Evolutionary conservation across 768 basidiomycete genomes (phyloP), one percentile per base, ranked within the genome.

Genomic region (Galerina sulciceps): DNA sequence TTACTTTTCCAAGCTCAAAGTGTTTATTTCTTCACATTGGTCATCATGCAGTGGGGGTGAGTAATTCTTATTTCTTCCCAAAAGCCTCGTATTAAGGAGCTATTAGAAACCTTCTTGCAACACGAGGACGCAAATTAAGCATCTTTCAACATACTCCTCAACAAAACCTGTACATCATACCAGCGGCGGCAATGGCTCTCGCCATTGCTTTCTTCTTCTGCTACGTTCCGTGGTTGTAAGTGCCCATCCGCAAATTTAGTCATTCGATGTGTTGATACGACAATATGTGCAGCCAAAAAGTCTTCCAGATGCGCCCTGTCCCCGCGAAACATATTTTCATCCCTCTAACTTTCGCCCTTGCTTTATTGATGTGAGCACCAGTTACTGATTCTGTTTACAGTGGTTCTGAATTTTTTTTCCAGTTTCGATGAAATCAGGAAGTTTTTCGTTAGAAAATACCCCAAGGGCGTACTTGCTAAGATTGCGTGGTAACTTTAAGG

Each of bases 1-100:
- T 67, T 76, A 15, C 74, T 66, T 3, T 75, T 76, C 60, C 67
- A 73, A 23, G 84, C 84, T 6, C 85, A 86, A 67, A 81, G 76
- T 35, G 73, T 86, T 22, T 85, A 79, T 58, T 80, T 79, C 68
- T 79, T 81, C 65, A 78, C 80, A 15, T 70, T 85, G 6, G 76
- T 85, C 37, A 72, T 85, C 53, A 85, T 85, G 82, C 87, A 87
- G 71, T 85, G 80, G 79, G 83, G 70, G 69, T 69, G 40, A 41
- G 65, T 48, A 23, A 22, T 23, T 6, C 31, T 20, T 23, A 40
- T 22, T 4, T 10, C 23, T 34, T 31, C 20, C 20, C 6, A 17
- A 4, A 20, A 13, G 15, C 23, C 18, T 34, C 15, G 41, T 22
- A 37, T 26, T 42, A 20, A 34, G 10, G 22, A 60, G 10, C 14